Conservation (phyloP, 176 grass and related monocot genomes). For the Carex littledalei region DNA sequence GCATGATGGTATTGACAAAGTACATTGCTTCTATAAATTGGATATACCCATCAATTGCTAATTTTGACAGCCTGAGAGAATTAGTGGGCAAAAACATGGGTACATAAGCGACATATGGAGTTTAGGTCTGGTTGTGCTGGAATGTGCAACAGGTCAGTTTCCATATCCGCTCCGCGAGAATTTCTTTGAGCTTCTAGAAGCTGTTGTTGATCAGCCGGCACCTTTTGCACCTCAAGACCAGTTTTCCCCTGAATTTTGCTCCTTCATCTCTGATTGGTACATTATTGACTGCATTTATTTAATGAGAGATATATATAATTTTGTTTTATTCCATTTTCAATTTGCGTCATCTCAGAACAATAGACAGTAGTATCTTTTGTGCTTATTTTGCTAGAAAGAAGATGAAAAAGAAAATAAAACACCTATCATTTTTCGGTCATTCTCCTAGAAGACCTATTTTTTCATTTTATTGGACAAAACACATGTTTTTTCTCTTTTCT, state of each 20-base stretch:
- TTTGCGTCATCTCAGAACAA: not conserved
- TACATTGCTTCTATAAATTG: not conserved
- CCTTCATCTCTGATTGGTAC: constrained; percentile 84
- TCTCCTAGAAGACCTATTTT: not conserved
- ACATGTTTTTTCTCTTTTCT: not conserved
- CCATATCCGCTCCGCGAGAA: constrained; percentile 65
- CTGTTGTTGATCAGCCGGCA: constrained; percentile 62
- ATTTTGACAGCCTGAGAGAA: constrained; percentile 86
- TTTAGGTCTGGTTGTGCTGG: constrained; percentile 69
- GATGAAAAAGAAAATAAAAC: not conserved
- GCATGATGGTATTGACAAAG: not conserved
- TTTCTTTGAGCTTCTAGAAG: constrained; percentile 87
- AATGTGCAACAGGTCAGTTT: constrained; percentile 87
- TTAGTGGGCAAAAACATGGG: constrained; percentile 65
- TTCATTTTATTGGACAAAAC: not conserved
- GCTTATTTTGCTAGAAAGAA: not conserved
- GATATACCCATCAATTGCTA: constrained; percentile 6
- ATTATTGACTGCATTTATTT: not conserved
- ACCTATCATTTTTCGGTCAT: too few relatives aligned
- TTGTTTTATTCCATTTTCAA: not conserved
- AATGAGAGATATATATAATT: not conserved
- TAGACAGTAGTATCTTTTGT: not conserved
- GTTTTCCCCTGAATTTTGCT: constrained; percentile 76
- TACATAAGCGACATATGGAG: constrained; percentile 95
- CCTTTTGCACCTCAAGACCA: constrained; percentile 64